These are phyloP conservation scores for Lasiodiplodia sp. DNA, from an alignment of 2,329 filamentous ascomycete genomes.

Conservation along the genomic window DNA sequence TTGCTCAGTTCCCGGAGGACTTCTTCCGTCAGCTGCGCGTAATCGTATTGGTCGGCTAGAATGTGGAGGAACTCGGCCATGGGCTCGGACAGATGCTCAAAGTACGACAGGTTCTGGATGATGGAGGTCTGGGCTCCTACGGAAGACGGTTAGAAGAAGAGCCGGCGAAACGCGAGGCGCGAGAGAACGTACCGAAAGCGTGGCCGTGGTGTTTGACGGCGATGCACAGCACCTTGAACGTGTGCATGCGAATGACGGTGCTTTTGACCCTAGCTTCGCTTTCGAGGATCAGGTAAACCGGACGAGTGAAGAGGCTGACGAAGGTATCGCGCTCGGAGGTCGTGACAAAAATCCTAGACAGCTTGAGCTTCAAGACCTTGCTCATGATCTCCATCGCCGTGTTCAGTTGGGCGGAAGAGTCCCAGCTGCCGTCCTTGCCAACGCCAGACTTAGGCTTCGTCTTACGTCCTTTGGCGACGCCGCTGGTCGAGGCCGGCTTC, in stretches of 20 bases:
- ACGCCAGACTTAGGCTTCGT: slow-evolving; percentile 71
- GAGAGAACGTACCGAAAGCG: slow-evolving; percentile 74
- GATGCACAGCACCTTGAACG: slow-evolving; percentile 95
- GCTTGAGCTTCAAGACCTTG: slow-evolving; percentile 91
- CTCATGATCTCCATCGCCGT: slow-evolving; percentile 91
- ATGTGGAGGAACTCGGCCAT: slow-evolving; percentile 99
- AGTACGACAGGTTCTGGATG: slow-evolving; percentile 96
- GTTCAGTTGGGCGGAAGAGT: slow-evolving; percentile 87
- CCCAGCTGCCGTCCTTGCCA: slow-evolving; percentile 79
- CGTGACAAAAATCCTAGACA: slow-evolving; percentile 91
- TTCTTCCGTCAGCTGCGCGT: slow-evolving; percentile 92
- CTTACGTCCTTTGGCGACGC: slow-evolving; percentile 76
- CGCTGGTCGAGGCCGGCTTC: slow-evolving; percentile 77
- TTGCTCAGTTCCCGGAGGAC: slow-evolving; percentile 92
- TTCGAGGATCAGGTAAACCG: slow-evolving; percentile 92
- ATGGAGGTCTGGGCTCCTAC: slow-evolving; percentile 95
- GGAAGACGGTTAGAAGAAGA: slow-evolving; percentile 1
- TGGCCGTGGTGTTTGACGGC: slow-evolving; percentile 98
- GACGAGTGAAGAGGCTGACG: slow-evolving; percentile 86
- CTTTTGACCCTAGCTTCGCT: slow-evolving; percentile 92
- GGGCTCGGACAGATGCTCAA: slow-evolving; percentile 96
- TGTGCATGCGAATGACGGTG: slow-evolving; percentile 90
- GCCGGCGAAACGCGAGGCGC: too few relatives aligned
- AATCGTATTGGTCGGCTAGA: slow-evolving; percentile 95
- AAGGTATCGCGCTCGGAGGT: slow-evolving; percentile 97